Conservation (phyloP, 768 basidiomycete species). For the Lanmaoa pseudosensibilis region DNA sequence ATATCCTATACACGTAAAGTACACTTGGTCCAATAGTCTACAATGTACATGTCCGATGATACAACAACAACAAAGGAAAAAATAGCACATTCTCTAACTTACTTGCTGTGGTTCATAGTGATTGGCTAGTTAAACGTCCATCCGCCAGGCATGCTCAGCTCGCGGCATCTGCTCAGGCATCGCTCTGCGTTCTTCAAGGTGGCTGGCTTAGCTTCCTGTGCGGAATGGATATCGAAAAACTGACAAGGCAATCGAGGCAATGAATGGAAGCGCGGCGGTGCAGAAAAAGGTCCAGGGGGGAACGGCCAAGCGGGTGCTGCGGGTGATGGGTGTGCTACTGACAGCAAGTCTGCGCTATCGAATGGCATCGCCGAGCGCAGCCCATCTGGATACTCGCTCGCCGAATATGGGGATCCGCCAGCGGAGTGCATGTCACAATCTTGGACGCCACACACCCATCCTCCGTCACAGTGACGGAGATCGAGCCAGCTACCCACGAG, state of each 20-base stretch:
- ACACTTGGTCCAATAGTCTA: conserved; percentile 8
- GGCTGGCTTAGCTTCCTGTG: conserved; percentile 17
- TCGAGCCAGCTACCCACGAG: conserved; percentile 48
- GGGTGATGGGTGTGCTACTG: conserved; percentile 1
- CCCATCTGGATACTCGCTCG: conserved; percentile 12
- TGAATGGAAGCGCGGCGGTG: conserved; percentile 22
- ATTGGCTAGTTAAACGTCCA: conserved; percentile 34
- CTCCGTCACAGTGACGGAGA: conserved; percentile 18
- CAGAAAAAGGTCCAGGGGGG: conserved; percentile 15
- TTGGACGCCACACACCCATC: conserved; percentile 31
- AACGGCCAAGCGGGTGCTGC: conserved; percentile 8
- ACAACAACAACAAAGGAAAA: conserved; percentile 18
- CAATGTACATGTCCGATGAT: conserved; percentile 18
- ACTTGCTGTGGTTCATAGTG: not conserved
- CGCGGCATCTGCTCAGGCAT: conserved; percentile 23
- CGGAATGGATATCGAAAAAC: conserved; percentile 14
- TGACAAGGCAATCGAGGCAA: conserved; percentile 28
- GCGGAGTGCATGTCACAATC: conserved; percentile 34
- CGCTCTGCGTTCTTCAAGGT: conserved; percentile 13
- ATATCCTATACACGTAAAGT: conserved; percentile 18
- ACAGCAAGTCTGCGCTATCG: conserved; percentile 19
- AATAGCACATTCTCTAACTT: not conserved
- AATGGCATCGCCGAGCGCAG: conserved; percentile 30
- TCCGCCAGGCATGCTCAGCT: conserved; percentile 43
- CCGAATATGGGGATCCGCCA: conserved; percentile 35